phyloP scores from a whole-genome alignment of 1,284 basidiomycete species.

The Cryptococcus sp. region DNA sequence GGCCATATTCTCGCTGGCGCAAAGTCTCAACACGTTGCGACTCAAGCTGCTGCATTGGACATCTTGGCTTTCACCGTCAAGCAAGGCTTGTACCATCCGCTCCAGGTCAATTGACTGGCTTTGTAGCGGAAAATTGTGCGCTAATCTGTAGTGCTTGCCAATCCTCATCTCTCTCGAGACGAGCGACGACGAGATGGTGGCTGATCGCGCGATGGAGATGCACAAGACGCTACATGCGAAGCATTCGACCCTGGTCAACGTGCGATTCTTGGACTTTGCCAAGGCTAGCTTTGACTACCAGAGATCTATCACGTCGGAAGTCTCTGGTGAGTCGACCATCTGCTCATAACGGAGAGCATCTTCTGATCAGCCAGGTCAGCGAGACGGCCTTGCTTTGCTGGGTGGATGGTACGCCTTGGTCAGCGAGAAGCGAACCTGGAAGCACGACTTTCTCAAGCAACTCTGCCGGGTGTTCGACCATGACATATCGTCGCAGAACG shows the following conservation, averaged over 20 bases:
- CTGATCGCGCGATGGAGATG: slow-evolving; percentile 69
- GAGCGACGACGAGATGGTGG: slow-evolving; percentile 58
- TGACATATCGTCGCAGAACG: slow-evolving; percentile 42
- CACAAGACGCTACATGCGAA: slow-evolving; percentile 81
- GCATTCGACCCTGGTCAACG: slow-evolving; percentile 81
- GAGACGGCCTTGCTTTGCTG: slow-evolving; percentile 56
- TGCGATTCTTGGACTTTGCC: slow-evolving; percentile 73
- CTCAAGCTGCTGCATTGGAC: slow-evolving; percentile 81
- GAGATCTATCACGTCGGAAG: slow-evolving; percentile 52
- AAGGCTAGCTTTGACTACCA: slow-evolving; percentile 78
- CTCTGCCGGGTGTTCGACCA: slow-evolving; percentile 75
- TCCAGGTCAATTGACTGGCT: slow-evolving; percentile 56
- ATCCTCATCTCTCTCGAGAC: slow-evolving; percentile 91
- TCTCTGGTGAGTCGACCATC: slow-evolving; percentile 16
- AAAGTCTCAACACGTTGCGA: slow-evolving; percentile 60
- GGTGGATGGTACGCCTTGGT: slow-evolving; percentile 87
- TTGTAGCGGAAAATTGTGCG: slow-evolving; percentile 2
- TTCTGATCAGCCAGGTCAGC: slow-evolving; percentile 12
- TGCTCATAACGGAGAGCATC: too few species aligned
- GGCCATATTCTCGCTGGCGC: slow-evolving; percentile 74
- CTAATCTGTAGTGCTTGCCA: slow-evolving; percentile 66
- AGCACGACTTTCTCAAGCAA: slow-evolving; percentile 80
- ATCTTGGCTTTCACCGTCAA: slow-evolving; percentile 87
- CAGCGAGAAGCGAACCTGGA: slow-evolving; percentile 74
- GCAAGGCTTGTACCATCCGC: slow-evolving; percentile 90